Percentiles rank a stretch among this genome's conserved stretches.
phyloP scores from a whole-genome alignment of 2,329 filamentous ascomycete genomes.

The Claviceps monticola region DNA sequence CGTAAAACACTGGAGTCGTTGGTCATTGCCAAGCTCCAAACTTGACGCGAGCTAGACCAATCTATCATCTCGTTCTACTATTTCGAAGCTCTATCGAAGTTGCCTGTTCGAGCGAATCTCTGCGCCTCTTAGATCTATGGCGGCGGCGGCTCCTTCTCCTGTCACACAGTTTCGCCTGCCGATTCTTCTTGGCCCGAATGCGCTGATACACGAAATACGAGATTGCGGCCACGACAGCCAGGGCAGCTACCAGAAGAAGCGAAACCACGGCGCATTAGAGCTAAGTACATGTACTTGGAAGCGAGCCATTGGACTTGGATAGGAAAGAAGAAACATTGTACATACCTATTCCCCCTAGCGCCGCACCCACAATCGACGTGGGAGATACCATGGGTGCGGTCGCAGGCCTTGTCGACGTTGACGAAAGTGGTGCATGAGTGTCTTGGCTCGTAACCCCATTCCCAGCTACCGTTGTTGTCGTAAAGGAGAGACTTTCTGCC shows the following conservation, averaged over 20 bases:
- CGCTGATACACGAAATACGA: conserved; percentile 1
- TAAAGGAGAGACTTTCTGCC: background rate
- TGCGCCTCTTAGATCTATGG: background rate
- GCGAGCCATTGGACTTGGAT: background rate
- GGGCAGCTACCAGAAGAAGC: background rate
- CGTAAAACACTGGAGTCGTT: too few species aligned
- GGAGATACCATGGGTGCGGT: background rate
- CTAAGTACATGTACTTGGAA: background rate
- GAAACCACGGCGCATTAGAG: background rate
- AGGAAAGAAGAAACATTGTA: background rate
- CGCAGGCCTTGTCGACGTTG: background rate
- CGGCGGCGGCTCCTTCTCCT: background rate
- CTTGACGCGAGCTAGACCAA: background rate
- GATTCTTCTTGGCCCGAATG: background rate
- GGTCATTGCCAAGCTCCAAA: background rate
- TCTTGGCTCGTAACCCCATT: background rate
- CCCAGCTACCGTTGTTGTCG: background rate
- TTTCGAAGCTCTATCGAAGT: background rate
- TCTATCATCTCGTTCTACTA: background rate
- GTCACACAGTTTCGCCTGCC: background rate
- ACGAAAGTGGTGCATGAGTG: background rate
- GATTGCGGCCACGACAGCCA: background rate
- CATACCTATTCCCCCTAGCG: conserved; percentile 8
- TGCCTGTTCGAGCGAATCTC: background rate
- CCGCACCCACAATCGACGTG: conserved; percentile 4